Evolutionary conservation across 2,329 filamentous ascomycete genomes (phyloP).

Genomic region (Pseudogymnoascus sp.): DNA sequence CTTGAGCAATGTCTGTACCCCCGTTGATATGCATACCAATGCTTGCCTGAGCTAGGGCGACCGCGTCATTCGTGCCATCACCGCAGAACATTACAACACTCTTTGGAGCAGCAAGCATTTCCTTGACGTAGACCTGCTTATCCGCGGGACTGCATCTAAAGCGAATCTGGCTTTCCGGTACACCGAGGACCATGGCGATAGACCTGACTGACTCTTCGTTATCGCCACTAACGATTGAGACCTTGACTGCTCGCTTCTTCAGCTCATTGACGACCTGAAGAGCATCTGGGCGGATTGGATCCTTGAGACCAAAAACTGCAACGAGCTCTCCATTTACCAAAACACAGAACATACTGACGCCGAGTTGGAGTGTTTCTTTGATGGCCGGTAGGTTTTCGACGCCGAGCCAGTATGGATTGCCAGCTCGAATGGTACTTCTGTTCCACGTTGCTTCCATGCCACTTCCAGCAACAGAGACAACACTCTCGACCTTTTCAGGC

Average conservation of each 20-base stretch:
- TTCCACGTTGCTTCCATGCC: slow-evolving; percentile 32
- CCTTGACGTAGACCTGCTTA: slow-evolving; percentile 19
- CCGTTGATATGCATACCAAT: slow-evolving; percentile 62
- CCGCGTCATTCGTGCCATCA: slow-evolving; percentile 73
- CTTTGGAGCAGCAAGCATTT: neutral
- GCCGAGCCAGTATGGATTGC: slow-evolving; percentile 40
- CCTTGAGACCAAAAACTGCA: slow-evolving; percentile 37
- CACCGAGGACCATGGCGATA: slow-evolving; percentile 31
- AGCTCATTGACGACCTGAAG: slow-evolving; percentile 28
- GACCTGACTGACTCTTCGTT: slow-evolving; percentile 37
- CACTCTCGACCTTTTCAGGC: neutral
- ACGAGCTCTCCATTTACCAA: slow-evolving; percentile 27
- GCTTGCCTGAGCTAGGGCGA: slow-evolving; percentile 60
- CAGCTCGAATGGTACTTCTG: slow-evolving; percentile 32
- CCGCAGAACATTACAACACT: slow-evolving; percentile 57
- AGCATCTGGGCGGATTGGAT: slow-evolving; percentile 37
- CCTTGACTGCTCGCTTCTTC: slow-evolving; percentile 29
- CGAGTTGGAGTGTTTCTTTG: slow-evolving; percentile 13
- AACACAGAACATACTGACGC: slow-evolving; percentile 39
- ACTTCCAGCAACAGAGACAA: slow-evolving; percentile 30
- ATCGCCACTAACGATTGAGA: slow-evolving; percentile 45
- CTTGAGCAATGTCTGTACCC: slow-evolving; percentile 55
- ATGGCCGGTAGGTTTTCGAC: slow-evolving; percentile 21
- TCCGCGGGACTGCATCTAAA: slow-evolving; percentile 29
- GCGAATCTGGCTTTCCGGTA: slow-evolving; percentile 28